Conservation (phyloP, 2,329 filamentous ascomycete species). For the Fusarium sarcochroum region DNA sequence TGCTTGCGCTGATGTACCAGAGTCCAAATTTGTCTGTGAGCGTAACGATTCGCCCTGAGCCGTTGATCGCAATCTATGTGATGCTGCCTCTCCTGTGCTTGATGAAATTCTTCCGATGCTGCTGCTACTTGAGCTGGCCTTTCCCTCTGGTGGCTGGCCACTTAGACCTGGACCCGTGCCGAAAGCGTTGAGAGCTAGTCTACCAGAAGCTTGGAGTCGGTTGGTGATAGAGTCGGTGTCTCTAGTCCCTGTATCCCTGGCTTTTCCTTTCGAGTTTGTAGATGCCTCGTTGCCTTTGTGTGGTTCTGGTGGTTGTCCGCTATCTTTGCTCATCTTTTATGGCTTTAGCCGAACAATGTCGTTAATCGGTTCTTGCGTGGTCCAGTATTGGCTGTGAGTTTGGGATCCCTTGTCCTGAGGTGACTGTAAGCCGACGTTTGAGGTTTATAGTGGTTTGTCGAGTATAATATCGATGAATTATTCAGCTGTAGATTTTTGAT, state of each 20-base stretch:
- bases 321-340: slow-evolving; percentile 34
- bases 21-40: slow-evolving; percentile 26
- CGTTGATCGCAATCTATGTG: slow-evolving; percentile 36
- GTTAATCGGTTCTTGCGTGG: neutral
- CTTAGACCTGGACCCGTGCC: slow-evolving; percentile 36
- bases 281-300: slow-evolving; percentile 4
- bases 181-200: slow-evolving; percentile 47
- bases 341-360: neutral
- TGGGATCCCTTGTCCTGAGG: neutral
- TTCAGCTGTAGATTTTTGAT: neutral
- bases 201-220: slow-evolving; percentile 49
- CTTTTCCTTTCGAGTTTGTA: slow-evolving; percentile 37
- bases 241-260: slow-evolving; percentile 33
- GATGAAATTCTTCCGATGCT: slow-evolving; percentile 29
- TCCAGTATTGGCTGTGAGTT: neutral
- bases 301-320: slow-evolving; percentile 5
- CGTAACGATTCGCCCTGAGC: slow-evolving; percentile 35
- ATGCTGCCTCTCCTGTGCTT: slow-evolving; percentile 41
- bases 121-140: slow-evolving; percentile 34
- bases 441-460: neutral
- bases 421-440: neutral
- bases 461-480: neutral
- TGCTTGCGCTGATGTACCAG: slow-evolving; percentile 53
- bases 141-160: slow-evolving; percentile 35
- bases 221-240: slow-evolving; percentile 34